Evolutionary conservation across 768 basidiomycete species (phyloP).

Genomic region (Gloeophyllum trabeum): DNA sequence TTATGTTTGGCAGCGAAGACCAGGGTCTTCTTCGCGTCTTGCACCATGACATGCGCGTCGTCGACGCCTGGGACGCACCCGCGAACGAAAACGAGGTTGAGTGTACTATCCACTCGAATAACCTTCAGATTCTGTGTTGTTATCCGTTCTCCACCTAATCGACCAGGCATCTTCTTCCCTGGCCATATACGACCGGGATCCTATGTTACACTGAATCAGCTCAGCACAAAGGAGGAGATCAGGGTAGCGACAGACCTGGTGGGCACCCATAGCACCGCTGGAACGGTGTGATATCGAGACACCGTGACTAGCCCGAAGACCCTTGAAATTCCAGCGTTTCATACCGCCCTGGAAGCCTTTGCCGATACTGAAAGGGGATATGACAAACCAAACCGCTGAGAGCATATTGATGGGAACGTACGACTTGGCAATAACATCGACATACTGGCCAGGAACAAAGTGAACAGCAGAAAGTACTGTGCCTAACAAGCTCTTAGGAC

Average conservation of each 20-base stretch:
- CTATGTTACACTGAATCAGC: slow-evolving; percentile 26
- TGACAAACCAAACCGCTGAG: neutral
- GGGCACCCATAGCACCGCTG: slow-evolving; percentile 87
- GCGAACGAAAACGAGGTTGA: slow-evolving; percentile 84
- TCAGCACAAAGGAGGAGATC: neutral
- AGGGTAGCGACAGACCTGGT: slow-evolving; percentile 52
- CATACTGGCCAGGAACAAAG: slow-evolving; percentile 94
- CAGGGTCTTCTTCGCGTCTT: slow-evolving; percentile 87
- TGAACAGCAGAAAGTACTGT: slow-evolving; percentile 86
- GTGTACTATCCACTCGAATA: slow-evolving; percentile 73
- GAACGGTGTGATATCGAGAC: slow-evolving; percentile 91
- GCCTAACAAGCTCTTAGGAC: slow-evolving; percentile 32
- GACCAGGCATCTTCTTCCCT: slow-evolving; percentile 97
- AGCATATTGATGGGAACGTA: slow-evolving; percentile 27
- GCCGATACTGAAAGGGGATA: slow-evolving; percentile 53
- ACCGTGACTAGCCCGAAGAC: slow-evolving; percentile 90
- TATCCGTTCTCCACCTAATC: slow-evolving; percentile 72
- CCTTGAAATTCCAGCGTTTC: slow-evolving; percentile 93
- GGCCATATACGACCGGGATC: slow-evolving; percentile 95
- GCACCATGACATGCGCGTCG: slow-evolving; percentile 74
- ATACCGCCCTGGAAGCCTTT: slow-evolving; percentile 96
- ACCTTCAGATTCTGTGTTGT: slow-evolving; percentile 87
- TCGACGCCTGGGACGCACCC: slow-evolving; percentile 90
- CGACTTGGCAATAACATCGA: slow-evolving; percentile 89
- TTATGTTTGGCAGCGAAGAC: slow-evolving; percentile 46